phyloP scores from a whole-genome alignment of 2,329 filamentous ascomycete genomes.

The Ceratocystis variospora region DNA sequence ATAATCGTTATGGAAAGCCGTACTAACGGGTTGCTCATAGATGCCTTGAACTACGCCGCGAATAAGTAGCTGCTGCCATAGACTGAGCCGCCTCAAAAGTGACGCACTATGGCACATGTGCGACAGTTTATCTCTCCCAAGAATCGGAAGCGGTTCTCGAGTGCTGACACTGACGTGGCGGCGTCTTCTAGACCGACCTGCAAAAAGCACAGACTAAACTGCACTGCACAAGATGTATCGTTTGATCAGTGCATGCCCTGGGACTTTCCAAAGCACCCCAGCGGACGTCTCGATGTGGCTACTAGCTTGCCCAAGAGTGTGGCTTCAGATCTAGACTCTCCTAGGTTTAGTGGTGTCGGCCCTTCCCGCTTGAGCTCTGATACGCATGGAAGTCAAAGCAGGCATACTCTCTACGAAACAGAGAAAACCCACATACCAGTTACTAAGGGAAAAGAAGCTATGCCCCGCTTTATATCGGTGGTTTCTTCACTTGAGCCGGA shows the following conservation, averaged over 20 bases:
- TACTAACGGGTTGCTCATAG: neutral
- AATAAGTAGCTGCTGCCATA: neutral
- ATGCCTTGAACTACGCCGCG: neutral
- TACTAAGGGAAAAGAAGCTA: neutral
- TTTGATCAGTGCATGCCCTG: neutral
- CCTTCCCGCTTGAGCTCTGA: neutral
- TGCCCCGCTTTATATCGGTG: neutral
- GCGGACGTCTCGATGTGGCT: neutral
- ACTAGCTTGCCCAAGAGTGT: neutral
- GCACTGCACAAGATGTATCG: neutral
- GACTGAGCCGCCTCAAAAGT: neutral
- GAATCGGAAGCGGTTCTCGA: neutral
- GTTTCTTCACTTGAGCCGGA: neutral
- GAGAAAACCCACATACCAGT: neutral
- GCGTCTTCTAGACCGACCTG: neutral
- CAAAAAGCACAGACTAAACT: neutral
- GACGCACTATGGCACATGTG: neutral
- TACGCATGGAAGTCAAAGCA: neutral
- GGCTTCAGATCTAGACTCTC: neutral
- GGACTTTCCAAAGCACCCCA: neutral
- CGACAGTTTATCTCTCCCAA: neutral
- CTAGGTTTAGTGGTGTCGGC: neutral
- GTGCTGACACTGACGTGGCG: neutral
- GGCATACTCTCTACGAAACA: neutral
- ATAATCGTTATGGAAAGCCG: neutral